These are phyloP conservation scores for Lactarius indigo DNA, from an alignment of 768 basidiomycete species.

Conservation along the genomic window DNA sequence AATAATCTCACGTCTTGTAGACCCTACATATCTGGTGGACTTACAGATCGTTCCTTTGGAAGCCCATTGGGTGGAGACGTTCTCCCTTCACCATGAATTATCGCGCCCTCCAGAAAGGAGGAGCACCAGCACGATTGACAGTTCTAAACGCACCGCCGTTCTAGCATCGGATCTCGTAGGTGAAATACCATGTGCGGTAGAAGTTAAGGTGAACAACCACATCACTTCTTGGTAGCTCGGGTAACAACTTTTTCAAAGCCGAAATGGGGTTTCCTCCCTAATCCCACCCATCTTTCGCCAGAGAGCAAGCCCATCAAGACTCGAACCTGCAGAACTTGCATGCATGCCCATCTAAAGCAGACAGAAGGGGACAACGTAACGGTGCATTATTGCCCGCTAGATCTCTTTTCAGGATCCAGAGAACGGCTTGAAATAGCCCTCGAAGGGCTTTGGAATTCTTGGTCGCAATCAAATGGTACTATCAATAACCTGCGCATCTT, in stretches of 20 bases:
- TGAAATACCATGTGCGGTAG: conserved; percentile 63
- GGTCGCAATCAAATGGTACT: conserved; percentile 60
- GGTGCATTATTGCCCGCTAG: conserved; percentile 78
- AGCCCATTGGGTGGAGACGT: conserved; percentile 53
- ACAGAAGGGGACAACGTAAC: conserved; percentile 38
- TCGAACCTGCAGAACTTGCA: conserved; percentile 82
- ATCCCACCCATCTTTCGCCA: conserved; percentile 53
- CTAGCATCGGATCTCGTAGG: conserved; percentile 81
- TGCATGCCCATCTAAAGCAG: conserved; percentile 66
- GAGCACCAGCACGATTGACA: conserved; percentile 56
- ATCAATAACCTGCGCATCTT: conserved; percentile 86
- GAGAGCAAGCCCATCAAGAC: conserved; percentile 58
- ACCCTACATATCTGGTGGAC: conserved; percentile 53
- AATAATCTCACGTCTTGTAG: conserved; percentile 65
- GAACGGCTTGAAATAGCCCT: conserved; percentile 63
- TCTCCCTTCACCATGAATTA: conserved; percentile 46
- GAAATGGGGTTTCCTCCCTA: conserved; percentile 95
- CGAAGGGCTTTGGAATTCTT: conserved; percentile 65
- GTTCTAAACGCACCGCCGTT: conserved; percentile 50
- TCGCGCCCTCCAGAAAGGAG: conserved; percentile 57
- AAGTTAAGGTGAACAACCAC: conserved; percentile 76
- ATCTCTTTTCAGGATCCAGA: conserved; percentile 75
- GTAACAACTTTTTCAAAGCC: conserved; percentile 49
- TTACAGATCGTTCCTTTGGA: conserved; percentile 48
- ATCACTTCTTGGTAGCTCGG: neutral